Conservation (phyloP, 306 rosid species). For the Arachis hypogaea region DNA sequence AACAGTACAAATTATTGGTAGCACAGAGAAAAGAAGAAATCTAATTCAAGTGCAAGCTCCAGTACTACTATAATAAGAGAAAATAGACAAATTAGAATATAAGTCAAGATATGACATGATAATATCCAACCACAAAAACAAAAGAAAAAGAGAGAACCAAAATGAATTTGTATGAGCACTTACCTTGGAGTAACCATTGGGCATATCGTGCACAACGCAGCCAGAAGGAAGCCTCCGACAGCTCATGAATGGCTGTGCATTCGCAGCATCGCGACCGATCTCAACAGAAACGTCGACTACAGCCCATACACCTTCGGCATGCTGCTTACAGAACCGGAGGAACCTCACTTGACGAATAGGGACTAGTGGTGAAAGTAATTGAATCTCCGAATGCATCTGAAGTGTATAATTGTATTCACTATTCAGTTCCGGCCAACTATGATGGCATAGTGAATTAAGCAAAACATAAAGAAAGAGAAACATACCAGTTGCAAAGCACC, state of each 20-base stretch:
- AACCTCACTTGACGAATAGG: conserved; percentile 72
- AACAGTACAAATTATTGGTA: conserved; percentile 18
- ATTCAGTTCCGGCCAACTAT: conserved; percentile 17
- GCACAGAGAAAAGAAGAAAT: not conserved
- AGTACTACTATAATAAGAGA: not conserved
- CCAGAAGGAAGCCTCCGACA: conserved; percentile 96
- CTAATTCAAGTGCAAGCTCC: not conserved
- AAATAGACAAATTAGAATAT: conserved; percentile 20
- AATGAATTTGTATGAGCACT: not conserved
- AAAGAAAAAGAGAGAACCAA: not conserved
- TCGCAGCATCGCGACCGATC: conserved; percentile 52
- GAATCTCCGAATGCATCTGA: conserved; percentile 88
- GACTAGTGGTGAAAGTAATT: conserved; percentile 81
- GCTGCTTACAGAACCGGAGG: conserved; percentile 92
- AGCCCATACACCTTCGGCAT: conserved; percentile 85
- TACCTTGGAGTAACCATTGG: conserved; percentile 91
- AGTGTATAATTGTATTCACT: not conserved
- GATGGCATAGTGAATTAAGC: conserved; percentile 5
- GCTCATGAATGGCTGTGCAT: conserved; percentile 47
- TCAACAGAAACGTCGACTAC: conserved; percentile 91
- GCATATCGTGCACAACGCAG: conserved; percentile 87
- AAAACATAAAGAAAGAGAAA: conserved; percentile 5
- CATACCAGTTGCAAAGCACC: conserved; percentile 81
- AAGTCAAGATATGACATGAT: not conserved
- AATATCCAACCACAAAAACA: too few species aligned